Evolutionary conservation across 352 stramenopile species (phyloP).

Genomic region (Thalassiosira delicatula): DNA sequence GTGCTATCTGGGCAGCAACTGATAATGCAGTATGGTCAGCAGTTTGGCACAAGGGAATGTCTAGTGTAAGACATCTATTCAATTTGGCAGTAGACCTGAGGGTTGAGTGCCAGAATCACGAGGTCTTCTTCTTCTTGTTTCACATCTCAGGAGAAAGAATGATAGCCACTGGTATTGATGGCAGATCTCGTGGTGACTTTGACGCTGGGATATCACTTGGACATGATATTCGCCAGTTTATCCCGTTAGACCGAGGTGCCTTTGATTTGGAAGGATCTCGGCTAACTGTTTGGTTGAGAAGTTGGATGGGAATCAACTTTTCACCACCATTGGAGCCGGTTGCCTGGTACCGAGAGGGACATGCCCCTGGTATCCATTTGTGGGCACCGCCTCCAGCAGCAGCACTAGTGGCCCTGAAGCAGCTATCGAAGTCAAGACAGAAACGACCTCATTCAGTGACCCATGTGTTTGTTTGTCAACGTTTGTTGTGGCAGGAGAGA

Average conservation of each 20-base stretch:
- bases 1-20: slow-evolving; percentile 4
- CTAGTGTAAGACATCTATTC: slow-evolving; percentile 6
- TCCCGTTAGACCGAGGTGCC: not conserved
- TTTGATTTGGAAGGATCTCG: not conserved
- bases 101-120: not conserved
- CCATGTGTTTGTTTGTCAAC: slow-evolving; percentile 36
- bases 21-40: slow-evolving; percentile 28
- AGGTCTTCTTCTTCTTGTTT: slow-evolving; percentile 1
- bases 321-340: not conserved
- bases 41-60: slow-evolving; percentile 33
- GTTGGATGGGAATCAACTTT: slow-evolving; percentile 14
- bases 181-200: slow-evolving; percentile 1
- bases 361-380: slow-evolving; percentile 21
- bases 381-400: slow-evolving; percentile 34
- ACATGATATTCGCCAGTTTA: slow-evolving; percentile 17
- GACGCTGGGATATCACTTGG: slow-evolving; percentile 18
- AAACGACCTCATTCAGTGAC: slow-evolving; percentile 17
- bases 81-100: not conserved
- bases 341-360: slow-evolving; percentile 22
- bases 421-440: slow-evolving; percentile 4
- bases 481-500: slow-evolving; percentile 33
- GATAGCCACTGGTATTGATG: slow-evolving; percentile 26
- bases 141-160: slow-evolving; percentile 20
- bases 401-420: slow-evolving; percentile 23
- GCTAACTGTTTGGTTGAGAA: not conserved